Conservation (phyloP, 192 early-diverging fungal genomes). For the Podila verticillata region DNA sequence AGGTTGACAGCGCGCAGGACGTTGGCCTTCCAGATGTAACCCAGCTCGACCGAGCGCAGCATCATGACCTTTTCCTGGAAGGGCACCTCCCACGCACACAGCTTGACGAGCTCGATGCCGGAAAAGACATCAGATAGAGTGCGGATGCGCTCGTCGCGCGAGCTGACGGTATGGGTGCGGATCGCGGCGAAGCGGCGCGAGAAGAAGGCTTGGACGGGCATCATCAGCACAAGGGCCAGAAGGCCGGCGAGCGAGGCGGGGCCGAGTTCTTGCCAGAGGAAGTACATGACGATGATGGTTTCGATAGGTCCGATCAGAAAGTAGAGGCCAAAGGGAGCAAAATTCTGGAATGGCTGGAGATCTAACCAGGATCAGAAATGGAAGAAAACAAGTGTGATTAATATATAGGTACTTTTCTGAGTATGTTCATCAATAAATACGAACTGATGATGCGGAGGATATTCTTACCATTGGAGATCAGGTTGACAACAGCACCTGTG, state of each 20-base stretch:
- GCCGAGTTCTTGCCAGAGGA: constrained; percentile 45
- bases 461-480: constrained; percentile 53
- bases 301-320: constrained; percentile 50
- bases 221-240: constrained; percentile 35
- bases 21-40: constrained; percentile 50
- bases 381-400: not conserved
- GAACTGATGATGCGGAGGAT: not conserved
- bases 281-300: constrained; percentile 40
- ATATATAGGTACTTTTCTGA: not conserved
- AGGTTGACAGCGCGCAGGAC: constrained; percentile 47
- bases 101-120: constrained; percentile 54
- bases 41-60: constrained; percentile 43
- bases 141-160: constrained; percentile 49
- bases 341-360: constrained; percentile 53
- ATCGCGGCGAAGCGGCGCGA: constrained; percentile 41
- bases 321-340: constrained; percentile 48
- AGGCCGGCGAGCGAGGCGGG: constrained; percentile 40
- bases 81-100: constrained; percentile 54
- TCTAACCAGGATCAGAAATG: constrained; percentile 9
- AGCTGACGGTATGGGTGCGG: constrained; percentile 37
- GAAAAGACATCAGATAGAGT: constrained; percentile 51
- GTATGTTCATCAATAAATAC: not conserved
- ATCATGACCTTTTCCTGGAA: constrained; percentile 51
- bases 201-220: constrained; percentile 43
- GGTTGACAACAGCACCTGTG: constrained; percentile 50